Evolutionary conservation across 1,284 basidiomycete genomes (phyloP).

Genomic region (Ustilago vetiveriae): DNA sequence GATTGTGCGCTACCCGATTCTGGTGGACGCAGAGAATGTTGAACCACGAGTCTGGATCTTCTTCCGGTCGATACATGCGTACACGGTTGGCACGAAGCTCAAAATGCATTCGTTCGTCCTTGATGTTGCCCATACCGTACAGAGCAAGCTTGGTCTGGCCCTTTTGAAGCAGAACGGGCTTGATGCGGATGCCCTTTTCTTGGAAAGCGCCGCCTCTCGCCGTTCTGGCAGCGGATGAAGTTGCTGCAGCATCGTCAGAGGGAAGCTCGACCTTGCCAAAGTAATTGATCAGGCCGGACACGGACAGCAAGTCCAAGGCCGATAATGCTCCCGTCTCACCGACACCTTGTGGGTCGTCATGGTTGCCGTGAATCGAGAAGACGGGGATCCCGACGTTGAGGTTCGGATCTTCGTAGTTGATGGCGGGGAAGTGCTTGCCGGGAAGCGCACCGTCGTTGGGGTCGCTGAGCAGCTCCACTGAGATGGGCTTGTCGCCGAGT

Average conservation of each 20-base stretch:
- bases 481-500: conserved; percentile 84
- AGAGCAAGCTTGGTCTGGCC: conserved; percentile 85
- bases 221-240: conserved; percentile 45
- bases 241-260: conserved; percentile 34
- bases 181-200: conserved; percentile 82
- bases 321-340: conserved; percentile 87
- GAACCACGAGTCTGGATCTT: conserved; percentile 84
- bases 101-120: conserved; percentile 94
- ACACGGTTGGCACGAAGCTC: conserved; percentile 93
- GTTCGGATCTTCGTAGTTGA: conserved; percentile 98
- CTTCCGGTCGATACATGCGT: conserved; percentile 90
- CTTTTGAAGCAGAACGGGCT: conserved; percentile 88
- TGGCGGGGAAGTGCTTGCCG: conserved; percentile 76
- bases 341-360: conserved; percentile 97
- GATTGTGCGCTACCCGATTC: conserved; percentile 92
- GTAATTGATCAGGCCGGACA: conserved; percentile 93
- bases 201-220: conserved; percentile 71
- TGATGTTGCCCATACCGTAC: conserved; percentile 96
- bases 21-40: conserved; percentile 94
- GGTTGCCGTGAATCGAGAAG: conserved; percentile 99
- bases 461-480: conserved; percentile 89
- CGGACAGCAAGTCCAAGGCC: conserved; percentile 92
- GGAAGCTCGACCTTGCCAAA: conserved; percentile 83
- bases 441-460: conserved; percentile 76
- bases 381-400: conserved; percentile 93